Percentiles rank a stretch among this genome's conserved stretches.
Conservation (phyloP, 2,329 filamentous ascomycete species). For the Aureobasidium musti region DNA sequence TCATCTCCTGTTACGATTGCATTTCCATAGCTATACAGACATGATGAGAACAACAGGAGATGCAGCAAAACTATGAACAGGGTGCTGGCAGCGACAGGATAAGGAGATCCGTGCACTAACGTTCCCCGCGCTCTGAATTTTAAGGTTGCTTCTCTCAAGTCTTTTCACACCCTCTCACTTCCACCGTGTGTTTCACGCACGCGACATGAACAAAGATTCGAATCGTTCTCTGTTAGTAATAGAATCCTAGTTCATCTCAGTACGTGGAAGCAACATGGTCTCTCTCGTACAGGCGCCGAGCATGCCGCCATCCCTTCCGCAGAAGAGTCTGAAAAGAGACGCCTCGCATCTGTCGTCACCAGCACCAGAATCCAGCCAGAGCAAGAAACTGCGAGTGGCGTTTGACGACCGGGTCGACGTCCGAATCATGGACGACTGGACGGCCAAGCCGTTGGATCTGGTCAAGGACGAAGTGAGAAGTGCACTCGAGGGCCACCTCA, state of each 20-base stretch:
- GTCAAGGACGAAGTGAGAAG: conserved; percentile 63
- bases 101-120: neutral
- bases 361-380: conserved; percentile 40
- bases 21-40: too few relatives aligned
- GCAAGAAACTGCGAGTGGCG: conserved; percentile 52
- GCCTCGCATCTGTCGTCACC: conserved; percentile 43
- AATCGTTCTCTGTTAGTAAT: conserved; percentile 15
- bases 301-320: conserved; percentile 40
- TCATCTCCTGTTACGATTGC: too few relatives aligned
- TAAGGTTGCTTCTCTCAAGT: conserved; percentile 11
- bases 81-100: neutral
- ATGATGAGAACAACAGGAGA: too few relatives aligned
- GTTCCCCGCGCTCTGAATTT: conserved; percentile 8
- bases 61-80: neutral
- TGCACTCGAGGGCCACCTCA: conserved; percentile 45
- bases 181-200: conserved; percentile 23
- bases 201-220: conserved; percentile 23
- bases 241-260: conserved; percentile 1
- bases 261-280: conserved; percentile 37
- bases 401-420: conserved; percentile 54
- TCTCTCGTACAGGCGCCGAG: conserved; percentile 37
- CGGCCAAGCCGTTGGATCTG: conserved; percentile 58
- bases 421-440: conserved; percentile 48
- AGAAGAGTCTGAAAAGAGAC: conserved; percentile 42
- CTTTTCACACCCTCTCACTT: conserved; percentile 14